Evolutionary conservation across 1,284 basidiomycete genomes (phyloP), one percentile per base, ranked within the genome.

Genomic region (Laetiporus sulphureus): DNA sequence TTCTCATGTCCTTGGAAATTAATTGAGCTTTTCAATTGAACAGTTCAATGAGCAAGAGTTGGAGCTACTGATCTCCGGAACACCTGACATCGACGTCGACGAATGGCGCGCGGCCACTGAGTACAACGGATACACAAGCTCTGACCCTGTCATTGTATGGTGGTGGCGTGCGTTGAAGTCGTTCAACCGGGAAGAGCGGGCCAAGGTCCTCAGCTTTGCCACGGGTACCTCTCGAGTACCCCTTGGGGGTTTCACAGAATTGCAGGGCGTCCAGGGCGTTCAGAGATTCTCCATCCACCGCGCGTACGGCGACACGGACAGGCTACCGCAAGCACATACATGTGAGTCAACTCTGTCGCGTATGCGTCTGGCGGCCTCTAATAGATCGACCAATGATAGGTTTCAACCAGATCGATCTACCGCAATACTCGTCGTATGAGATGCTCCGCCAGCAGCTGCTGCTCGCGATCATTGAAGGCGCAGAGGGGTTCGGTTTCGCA

Each of bases 121-220:
- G 61, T 87, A 92, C 67, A 89, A 86, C 51, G 90, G 91, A 34
- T 91, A 90, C 60, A 76, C 72, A 7, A 78, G 83, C 53, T 86
- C 84, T 3, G 95, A 99, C 63, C 89, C 94, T 2, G 91, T 95
- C 56, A 90, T 99, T 46, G 84, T 91, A 24, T 99, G 95, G 94
- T 98, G 93, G 86, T 99, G 96, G 96, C 80, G 96, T 52, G 94
- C 95, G 2, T 78, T 99, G 38, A 93, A 98, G 62, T 94, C 91
- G 11, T 98, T 98, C 70, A 94, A 91, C 54, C 89, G 95, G 39
- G 94, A 97, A 55, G 93, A 99, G 65, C 77, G 93, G 45, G 93
- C 94, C 15, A 95, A 97, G 61, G 88, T 94, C 42, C 71, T 95
- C 51, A 96, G 96, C 69, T 99, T 99, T 66, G 94, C 94, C 25